Conservation (phyloP, 495 filamentous ascomycete genomes). For the Ascobolus immersus region DNA sequence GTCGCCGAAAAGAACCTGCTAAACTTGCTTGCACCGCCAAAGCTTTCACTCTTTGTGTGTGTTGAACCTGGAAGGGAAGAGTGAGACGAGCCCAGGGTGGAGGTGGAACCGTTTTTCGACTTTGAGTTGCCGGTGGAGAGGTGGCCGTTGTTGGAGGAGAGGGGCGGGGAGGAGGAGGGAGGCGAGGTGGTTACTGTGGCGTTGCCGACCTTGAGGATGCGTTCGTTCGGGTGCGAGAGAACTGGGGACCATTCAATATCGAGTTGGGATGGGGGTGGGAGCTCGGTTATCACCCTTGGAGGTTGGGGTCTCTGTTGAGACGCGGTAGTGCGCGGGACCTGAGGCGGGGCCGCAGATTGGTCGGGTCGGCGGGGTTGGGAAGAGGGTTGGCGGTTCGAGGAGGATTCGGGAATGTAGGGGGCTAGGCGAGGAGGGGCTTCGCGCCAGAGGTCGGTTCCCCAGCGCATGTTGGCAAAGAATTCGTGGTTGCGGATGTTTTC, state of each 20-base stretch:
- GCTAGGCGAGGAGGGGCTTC: constrained; percentile 74
- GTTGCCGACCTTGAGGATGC: constrained; percentile 86
- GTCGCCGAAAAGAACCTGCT: constrained; percentile 75
- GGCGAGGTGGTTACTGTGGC: too few species aligned
- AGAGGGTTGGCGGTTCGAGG: too few species aligned
- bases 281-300: constrained; percentile 72
- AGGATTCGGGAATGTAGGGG: constrained; percentile 58
- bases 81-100: too few species aligned
- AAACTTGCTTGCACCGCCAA: constrained; percentile 49
- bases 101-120: constrained; percentile 39
- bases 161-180: too few species aligned
- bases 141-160: too few species aligned
- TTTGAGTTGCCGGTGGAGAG: constrained; percentile 40
- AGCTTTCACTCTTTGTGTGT: constrained; percentile 16
- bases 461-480: constrained; percentile 79
- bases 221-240: constrained; percentile 65
- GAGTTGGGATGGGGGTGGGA: constrained; percentile 83
- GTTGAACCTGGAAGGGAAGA: too few species aligned
- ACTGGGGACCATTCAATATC: constrained; percentile 99
- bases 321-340: too few species aligned
- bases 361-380: constrained; percentile 35
- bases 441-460: constrained; percentile 71
- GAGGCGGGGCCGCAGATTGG: constrained; percentile 16
- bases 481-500: constrained; percentile 94
- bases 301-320: constrained; percentile 27